Conservation (phyloP, 2,329 filamentous ascomycete genomes). For the Cladosporium sp. region DNA sequence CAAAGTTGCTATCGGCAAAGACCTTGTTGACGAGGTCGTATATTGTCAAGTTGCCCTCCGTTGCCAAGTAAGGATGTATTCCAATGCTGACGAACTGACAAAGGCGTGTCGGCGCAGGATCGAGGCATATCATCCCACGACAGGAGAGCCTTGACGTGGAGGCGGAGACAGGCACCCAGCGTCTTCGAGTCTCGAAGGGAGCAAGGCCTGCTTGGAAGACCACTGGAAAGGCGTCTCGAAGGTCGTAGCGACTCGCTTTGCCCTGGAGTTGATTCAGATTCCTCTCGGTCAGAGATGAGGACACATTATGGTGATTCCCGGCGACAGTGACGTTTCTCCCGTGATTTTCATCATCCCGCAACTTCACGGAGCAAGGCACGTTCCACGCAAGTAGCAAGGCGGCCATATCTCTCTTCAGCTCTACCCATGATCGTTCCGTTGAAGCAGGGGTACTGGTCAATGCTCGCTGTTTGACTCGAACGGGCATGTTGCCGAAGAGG, state of each 20-base stretch:
- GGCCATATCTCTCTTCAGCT: slow-evolving; percentile 57
- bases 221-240: slow-evolving; percentile 44
- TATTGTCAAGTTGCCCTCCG: slow-evolving; percentile 58
- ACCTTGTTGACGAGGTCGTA: slow-evolving; percentile 75
- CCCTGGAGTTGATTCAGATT: slow-evolving; percentile 24
- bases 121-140: slow-evolving; percentile 65
- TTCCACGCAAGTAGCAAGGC: slow-evolving; percentile 70
- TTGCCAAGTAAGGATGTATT: slow-evolving; percentile 58
- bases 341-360: slow-evolving; percentile 50
- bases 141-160: slow-evolving; percentile 59
- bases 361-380: slow-evolving; percentile 49
- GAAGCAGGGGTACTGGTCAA: slow-evolving; percentile 57
- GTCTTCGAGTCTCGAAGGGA: slow-evolving; percentile 45
- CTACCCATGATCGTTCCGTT: slow-evolving; percentile 68
- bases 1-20: slow-evolving; percentile 76
- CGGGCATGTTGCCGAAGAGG: slow-evolving; percentile 53
- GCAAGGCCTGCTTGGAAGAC: slow-evolving; percentile 64
- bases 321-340: slow-evolving; percentile 18
- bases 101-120: slow-evolving; percentile 66
- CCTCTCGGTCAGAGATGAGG: slow-evolving; percentile 24
- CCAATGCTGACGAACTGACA: slow-evolving; percentile 81
- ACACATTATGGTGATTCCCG: slow-evolving; percentile 16
- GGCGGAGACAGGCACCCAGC: slow-evolving; percentile 70
- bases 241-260: slow-evolving; percentile 19
- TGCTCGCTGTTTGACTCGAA: slow-evolving; percentile 47